Conservation (phyloP, 148 eudicot genomes). For the Hydrangea macrophylla region DNA sequence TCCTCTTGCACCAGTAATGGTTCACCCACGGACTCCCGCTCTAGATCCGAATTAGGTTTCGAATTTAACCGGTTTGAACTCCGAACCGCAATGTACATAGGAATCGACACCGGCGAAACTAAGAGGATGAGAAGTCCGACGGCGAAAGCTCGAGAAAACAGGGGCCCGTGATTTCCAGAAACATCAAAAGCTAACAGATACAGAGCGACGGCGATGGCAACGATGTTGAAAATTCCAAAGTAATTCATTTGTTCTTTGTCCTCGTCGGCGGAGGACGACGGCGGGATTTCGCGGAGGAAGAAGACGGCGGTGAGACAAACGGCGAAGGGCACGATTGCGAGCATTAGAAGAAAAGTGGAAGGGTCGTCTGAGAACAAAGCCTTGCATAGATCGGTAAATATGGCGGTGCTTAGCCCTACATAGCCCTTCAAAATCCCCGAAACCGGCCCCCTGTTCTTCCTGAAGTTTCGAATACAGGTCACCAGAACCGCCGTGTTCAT, state of each 20-base stretch:
- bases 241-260: conserved; percentile 40
- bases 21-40: conserved; percentile 23
- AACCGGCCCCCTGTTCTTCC: conserved; percentile 50
- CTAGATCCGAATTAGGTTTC: conserved; percentile 21
- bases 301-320: conserved; percentile 62
- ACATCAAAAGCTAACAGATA: conserved; percentile 59
- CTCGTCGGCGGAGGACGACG: conserved; percentile 42
- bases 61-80: neutral
- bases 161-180: conserved; percentile 39
- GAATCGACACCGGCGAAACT: conserved; percentile 57
- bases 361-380: conserved; percentile 60
- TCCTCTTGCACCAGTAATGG: conserved; percentile 26
- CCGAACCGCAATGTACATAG: conserved; percentile 41
- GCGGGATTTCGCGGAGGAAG: conserved; percentile 60
- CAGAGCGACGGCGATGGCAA: conserved; percentile 68
- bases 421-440: conserved; percentile 64
- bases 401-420: conserved; percentile 58
- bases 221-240: conserved; percentile 50
- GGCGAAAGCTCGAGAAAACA: conserved; percentile 37
- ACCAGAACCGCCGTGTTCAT: conserved; percentile 67
- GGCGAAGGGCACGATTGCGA: conserved; percentile 45
- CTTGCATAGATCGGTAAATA: conserved; percentile 58
- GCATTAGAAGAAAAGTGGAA: conserved; percentile 56
- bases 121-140: conserved; percentile 44
- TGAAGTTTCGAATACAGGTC: conserved; percentile 60